Evolutionary conservation across 139 green algal species (phyloP).

Genomic region (Chlorella sp.): DNA sequence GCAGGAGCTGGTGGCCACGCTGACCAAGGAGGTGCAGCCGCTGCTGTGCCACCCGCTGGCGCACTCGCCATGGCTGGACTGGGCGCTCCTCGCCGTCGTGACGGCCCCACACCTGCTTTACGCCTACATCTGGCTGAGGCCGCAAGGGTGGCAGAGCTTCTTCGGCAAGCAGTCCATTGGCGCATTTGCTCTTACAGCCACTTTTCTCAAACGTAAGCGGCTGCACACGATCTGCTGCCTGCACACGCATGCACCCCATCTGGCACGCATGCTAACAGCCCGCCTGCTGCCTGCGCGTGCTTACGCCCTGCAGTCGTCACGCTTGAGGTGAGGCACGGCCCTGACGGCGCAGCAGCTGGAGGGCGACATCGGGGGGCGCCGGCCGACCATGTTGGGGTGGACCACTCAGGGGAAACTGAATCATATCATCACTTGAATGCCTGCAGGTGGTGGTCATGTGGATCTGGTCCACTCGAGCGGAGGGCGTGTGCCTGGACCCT

Average conservation of each 20-base stretch:
- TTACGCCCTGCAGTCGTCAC: not conserved
- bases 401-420: no score
- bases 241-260: not conserved
- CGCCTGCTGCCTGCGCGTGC: not conserved
- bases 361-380: no score
- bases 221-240: not conserved
- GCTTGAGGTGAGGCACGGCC: not conserved
- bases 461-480: conserved; percentile 23
- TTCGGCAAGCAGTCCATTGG: not conserved
- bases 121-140: not conserved
- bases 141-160: not conserved
- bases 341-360: not conserved
- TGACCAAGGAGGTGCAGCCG: not conserved
- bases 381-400: no score
- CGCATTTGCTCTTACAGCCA: not conserved
- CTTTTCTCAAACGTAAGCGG: not conserved
- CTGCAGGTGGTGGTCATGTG: conserved; percentile 36
- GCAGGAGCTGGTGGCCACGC: not conserved
- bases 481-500: conserved; percentile 34
- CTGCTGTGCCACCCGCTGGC: not conserved
- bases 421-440: conserved; percentile 52
- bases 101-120: not conserved
- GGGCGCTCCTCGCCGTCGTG: not conserved
- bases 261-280: not conserved
- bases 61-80: not conserved